Evolutionary conservation across 1,284 basidiomycete species (phyloP).

Genomic region (Kalmanozyma brasiliensis): DNA sequence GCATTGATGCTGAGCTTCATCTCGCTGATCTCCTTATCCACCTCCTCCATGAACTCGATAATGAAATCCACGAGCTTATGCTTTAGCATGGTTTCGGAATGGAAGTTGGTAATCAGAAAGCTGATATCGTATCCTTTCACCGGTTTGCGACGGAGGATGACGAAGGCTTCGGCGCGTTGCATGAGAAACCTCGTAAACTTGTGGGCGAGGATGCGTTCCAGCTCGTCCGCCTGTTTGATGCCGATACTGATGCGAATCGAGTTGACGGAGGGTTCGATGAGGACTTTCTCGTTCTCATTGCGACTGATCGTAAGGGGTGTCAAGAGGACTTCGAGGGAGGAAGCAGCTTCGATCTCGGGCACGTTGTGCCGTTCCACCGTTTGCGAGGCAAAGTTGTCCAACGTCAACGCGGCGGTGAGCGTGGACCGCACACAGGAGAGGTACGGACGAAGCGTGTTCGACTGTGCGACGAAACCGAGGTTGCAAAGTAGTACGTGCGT

Average conservation of each 20-base stretch:
- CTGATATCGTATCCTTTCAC: constrained; percentile 91
- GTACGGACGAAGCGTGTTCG: constrained; percentile 86
- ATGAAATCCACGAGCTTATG: constrained; percentile 99
- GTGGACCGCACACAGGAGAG: constrained; percentile 94
- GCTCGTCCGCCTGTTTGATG: constrained; percentile 99
- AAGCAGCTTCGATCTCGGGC: constrained; percentile 72
- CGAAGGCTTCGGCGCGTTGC: constrained; percentile 96
- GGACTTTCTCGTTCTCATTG: constrained; percentile 94
- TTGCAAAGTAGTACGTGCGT: not conserved
- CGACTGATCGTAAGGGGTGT: constrained; percentile 92
- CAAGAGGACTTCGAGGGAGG: constrained; percentile 78
- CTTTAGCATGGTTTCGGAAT: constrained; percentile 97
- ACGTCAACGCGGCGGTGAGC: constrained; percentile 93
- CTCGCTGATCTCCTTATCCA: constrained; percentile 87
- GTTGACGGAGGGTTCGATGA: constrained; percentile 97
- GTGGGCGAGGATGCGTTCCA: constrained; percentile 94
- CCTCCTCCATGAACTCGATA: constrained; percentile 99
- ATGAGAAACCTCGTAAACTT: constrained; percentile 99
- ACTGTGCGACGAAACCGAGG: constrained; percentile 60
- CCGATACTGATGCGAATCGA: constrained; percentile 94
- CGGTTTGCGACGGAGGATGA: constrained; percentile 93
- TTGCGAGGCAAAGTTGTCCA: constrained; percentile 98
- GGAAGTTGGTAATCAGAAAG: constrained; percentile 96
- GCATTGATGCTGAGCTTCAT: constrained; percentile 84
- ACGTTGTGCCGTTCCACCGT: constrained; percentile 73